These are phyloP conservation scores for Phanerochaete sordida DNA, from an alignment of 768 basidiomycete species.

Conservation along the genomic window DNA sequence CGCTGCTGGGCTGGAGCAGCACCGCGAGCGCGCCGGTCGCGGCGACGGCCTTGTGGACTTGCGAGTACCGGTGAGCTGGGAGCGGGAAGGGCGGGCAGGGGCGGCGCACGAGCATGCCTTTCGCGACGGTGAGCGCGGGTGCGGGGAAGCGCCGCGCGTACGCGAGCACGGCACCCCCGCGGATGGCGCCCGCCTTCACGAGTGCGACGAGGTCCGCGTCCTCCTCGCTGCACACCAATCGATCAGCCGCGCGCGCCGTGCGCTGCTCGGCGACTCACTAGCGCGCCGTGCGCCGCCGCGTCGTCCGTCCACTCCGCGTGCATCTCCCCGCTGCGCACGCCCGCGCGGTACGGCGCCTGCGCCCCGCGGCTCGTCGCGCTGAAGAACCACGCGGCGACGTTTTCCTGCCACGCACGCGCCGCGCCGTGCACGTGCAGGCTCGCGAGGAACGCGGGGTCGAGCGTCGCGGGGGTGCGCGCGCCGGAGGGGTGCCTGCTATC, in stretches of 20 bases:
- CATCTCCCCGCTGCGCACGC: constrained; percentile 35
- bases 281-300: constrained; percentile 15
- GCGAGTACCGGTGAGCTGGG: not conserved
- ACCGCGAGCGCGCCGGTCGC: constrained; percentile 40
- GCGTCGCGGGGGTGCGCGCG: constrained; percentile 11
- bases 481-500: constrained; percentile 23
- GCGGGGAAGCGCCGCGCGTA: constrained; percentile 47
- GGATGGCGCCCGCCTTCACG: constrained; percentile 40
- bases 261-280: not conserved
- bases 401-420: constrained; percentile 57
- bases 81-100: not conserved
- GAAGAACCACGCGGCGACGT: constrained; percentile 51
- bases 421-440: constrained; percentile 54
- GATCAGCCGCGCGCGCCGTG: not conserved
- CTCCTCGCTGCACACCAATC: constrained; percentile 32
- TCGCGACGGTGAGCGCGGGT: constrained; percentile 41
- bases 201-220: constrained; percentile 45
- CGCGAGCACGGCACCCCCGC: constrained; percentile 51
- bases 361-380: constrained; percentile 39
- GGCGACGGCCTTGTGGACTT: constrained; percentile 47
- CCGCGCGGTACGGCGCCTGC: constrained; percentile 39
- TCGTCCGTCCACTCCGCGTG: constrained; percentile 65
- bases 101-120: constrained; percentile 44
- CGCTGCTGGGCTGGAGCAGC: constrained; percentile 36
- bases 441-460: constrained; percentile 42